These are phyloP conservation scores for Mentha longifolia DNA, from an alignment of 257 asterid genomes.

Conservation along the genomic window DNA sequence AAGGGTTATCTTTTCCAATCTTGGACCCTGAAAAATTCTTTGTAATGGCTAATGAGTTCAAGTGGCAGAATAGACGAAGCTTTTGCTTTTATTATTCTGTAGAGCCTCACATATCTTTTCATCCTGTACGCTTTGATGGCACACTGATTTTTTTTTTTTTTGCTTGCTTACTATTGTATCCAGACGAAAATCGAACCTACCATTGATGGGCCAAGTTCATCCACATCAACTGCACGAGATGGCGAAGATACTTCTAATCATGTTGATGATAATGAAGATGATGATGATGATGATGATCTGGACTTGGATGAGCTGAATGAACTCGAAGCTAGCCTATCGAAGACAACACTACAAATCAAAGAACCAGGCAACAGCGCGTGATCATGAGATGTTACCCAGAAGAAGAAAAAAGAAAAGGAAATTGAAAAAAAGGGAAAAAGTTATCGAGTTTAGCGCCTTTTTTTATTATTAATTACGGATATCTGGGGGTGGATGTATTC, in stretches of 20 bases:
- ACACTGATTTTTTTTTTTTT: slow-evolving; percentile 11
- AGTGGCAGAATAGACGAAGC: slow-evolving; percentile 2
- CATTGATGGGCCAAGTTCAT: slow-evolving; percentile 63
- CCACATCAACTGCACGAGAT: slow-evolving; percentile 51
- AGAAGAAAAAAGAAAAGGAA: too few species aligned
- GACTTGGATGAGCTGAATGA: slow-evolving; percentile 89
- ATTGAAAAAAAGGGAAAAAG: neutral
- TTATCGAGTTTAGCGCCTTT: neutral
- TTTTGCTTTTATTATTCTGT: slow-evolving; percentile 1
- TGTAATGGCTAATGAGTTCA: neutral
- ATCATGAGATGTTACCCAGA: slow-evolving; percentile 11
- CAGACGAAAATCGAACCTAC: slow-evolving; percentile 59
- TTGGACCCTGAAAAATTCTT: too few species aligned
- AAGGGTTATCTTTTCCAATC: too few species aligned
- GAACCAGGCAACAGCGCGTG: slow-evolving; percentile 42
- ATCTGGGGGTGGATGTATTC: neutral
- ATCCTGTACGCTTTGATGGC: slow-evolving; percentile 3
- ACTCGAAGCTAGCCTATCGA: slow-evolving; percentile 86
- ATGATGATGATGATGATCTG: slow-evolving; percentile 69
- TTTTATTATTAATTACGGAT: slow-evolving; percentile 21
- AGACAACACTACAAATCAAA: slow-evolving; percentile 70
- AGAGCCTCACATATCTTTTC: neutral
- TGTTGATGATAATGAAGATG: slow-evolving; percentile 23
- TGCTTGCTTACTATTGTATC: slow-evolving; percentile 28
- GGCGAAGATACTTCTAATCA: slow-evolving; percentile 36